These are phyloP conservation scores for Oleoguttula mirabilis DNA, from an alignment of 495 filamentous ascomycete species.

Conservation along the genomic window DNA sequence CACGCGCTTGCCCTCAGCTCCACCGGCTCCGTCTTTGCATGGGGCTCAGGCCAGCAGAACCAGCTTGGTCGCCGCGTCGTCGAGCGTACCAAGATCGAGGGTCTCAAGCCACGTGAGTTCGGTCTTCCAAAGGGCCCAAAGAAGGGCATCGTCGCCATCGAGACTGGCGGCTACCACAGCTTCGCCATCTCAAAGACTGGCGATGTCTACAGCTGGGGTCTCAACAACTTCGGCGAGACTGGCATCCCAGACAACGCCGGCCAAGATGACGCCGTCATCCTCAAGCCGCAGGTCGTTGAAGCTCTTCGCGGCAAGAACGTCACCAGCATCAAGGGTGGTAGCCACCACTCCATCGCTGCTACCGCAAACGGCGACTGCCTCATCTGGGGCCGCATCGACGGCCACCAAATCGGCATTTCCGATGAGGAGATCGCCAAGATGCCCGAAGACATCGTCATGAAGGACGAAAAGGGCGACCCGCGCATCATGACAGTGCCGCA, in stretches of 20 bases:
- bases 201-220: constrained; percentile 70
- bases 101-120: constrained; percentile 57
- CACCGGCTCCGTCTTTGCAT: constrained; percentile 53
- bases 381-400: constrained; percentile 59
- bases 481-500: constrained; percentile 47
- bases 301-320: constrained; percentile 45
- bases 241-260: constrained; percentile 61
- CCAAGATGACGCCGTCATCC: constrained; percentile 46
- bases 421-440: constrained; percentile 34
- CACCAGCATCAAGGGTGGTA: constrained; percentile 48
- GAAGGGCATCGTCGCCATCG: constrained; percentile 44
- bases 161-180: constrained; percentile 55
- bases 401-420: constrained; percentile 47
- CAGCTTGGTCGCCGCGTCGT: constrained; percentile 63
- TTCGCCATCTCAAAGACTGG: constrained; percentile 64
- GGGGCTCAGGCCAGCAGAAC: constrained; percentile 61
- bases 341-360: constrained; percentile 54
- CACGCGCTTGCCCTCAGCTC: constrained; percentile 58
- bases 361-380: constrained; percentile 51
- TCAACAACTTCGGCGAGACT: constrained; percentile 77
- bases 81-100: constrained; percentile 46
- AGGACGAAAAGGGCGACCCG: constrained; percentile 37
- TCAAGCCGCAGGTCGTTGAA: constrained; percentile 44
- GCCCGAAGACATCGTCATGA: constrained; percentile 41
- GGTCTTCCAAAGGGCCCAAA: constrained; percentile 41